phyloP scores from a whole-genome alignment of 805 yeast species.

The Nakazawaea ernobii region DNA sequence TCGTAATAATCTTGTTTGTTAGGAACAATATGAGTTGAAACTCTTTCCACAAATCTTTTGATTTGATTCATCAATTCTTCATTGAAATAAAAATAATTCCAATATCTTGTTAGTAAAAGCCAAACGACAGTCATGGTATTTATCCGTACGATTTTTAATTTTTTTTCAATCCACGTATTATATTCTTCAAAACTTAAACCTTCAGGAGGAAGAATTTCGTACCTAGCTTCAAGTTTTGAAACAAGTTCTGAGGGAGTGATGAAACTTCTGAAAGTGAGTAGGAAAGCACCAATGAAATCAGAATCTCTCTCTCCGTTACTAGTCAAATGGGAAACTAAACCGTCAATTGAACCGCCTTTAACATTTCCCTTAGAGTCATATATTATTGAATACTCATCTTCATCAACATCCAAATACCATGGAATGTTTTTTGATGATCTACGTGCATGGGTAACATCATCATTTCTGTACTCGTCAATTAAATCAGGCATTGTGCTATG shows the following conservation, averaged over 20 bases:
- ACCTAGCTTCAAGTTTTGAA: slow-evolving; percentile 54
- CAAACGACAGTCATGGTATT: slow-evolving; percentile 65
- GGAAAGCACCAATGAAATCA: slow-evolving; percentile 60
- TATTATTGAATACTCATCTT: slow-evolving; percentile 38
- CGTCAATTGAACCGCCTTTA: slow-evolving; percentile 79
- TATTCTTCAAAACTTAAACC: slow-evolving; percentile 81
- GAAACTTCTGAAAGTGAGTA: slow-evolving; percentile 73
- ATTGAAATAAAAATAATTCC: slow-evolving; percentile 59
- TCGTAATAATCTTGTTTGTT: slow-evolving; percentile 3
- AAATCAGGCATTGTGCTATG: slow-evolving; percentile 29
- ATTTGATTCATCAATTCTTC: slow-evolving; percentile 29
- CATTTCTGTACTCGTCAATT: slow-evolving; percentile 26
- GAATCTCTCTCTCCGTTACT: slow-evolving; percentile 62
- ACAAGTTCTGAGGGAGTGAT: slow-evolving; percentile 61
- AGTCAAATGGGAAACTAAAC: slow-evolving; percentile 74
- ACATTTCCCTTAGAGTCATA: slow-evolving; percentile 67
- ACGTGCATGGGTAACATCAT: slow-evolving; percentile 29
- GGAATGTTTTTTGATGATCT: slow-evolving; percentile 41
- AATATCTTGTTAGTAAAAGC: slow-evolving; percentile 59
- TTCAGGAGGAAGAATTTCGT: slow-evolving; percentile 75
- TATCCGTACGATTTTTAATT: slow-evolving; percentile 59
- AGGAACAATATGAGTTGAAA: neutral
- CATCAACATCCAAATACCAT: slow-evolving; percentile 70
- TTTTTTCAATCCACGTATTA: slow-evolving; percentile 66
- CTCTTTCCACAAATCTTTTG: slow-evolving; percentile 15